Percentiles rank a stretch among this genome's conserved stretches.
These are phyloP conservation scores for Eucalyptus cladocalyx DNA, from an alignment of 345 rosid genomes.

Conservation along the genomic window DNA sequence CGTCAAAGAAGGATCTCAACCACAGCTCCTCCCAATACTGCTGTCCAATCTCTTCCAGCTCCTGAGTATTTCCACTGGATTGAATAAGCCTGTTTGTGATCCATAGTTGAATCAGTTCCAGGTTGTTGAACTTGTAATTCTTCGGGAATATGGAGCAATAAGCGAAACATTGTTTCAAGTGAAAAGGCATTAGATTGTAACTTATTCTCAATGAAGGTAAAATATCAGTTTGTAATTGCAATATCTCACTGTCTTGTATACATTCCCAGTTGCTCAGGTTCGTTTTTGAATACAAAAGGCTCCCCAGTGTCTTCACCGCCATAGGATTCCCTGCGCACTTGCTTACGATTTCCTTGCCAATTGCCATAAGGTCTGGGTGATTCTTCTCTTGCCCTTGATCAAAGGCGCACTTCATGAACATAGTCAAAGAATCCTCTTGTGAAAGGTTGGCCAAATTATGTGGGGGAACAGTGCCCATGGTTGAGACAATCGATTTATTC, in stretches of 20 bases:
- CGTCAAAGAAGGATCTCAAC: constrained; percentile 19
- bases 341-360: background rate
- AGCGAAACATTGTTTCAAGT: constrained; percentile 25
- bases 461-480: background rate
- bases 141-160: constrained; percentile 16
- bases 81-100: background rate
- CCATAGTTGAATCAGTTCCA: constrained; percentile 1
- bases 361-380: background rate
- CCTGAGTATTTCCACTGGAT: background rate
- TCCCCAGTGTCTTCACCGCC: background rate
- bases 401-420: background rate
- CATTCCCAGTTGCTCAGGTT: background rate
- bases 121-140: background rate
- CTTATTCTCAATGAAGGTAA: constrained; percentile 6
- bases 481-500: background rate
- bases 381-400: background rate
- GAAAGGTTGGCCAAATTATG: background rate
- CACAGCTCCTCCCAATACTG: constrained; percentile 2
- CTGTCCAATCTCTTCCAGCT: constrained; percentile 1
- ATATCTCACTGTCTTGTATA: constrained; percentile 2
- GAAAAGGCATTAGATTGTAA: constrained; percentile 12
- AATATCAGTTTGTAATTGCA: background rate
- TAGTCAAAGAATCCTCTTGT: background rate
- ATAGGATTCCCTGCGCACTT: constrained; percentile 10
- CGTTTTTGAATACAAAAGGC: background rate